Base-by-base conservation (phyloP, 2,329 filamentous ascomycete genomes). In the Ceratocystis cubensis region DNA sequence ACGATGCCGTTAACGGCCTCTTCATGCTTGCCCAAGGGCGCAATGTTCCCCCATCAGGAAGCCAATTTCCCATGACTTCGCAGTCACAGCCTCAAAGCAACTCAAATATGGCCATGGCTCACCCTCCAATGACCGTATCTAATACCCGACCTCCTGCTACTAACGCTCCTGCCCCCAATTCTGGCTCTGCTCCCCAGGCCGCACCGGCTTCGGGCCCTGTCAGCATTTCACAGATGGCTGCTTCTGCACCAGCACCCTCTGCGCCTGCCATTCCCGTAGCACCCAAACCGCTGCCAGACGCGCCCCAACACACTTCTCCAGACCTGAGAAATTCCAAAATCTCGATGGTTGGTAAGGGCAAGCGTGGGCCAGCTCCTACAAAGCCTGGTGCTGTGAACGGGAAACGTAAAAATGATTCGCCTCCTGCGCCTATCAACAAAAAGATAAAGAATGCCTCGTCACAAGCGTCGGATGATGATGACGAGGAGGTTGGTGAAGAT, bases 1-100 rank as follows among this genome's bases (percentile, higher is more conserved):
- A 93, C 72, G 93, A 96, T 77, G 94, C 93, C 56, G 94, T 93
- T 64, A 97, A 96, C 74, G 92, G 94, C 37, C 81, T 99, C 0
- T 95, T 91, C 72, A 88, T 96, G 83, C 81, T 99, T 67, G 92
- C 94, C 0, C 65, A 66, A 50, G 85, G 86, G 82, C 88, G 75
- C 77, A 85, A 77, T 79, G 82, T 74, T 78, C 81, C 73, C 70
- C 82, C 50, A 25, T 46, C 64, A 41, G 28, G 59, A 20, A 37
- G 45, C 22, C 50, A 61, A 22, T 57, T 66, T 41, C n/a, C 46
- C 15, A 64, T 59, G 53, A 25, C 61, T 28, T 50, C 65, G 2
- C 59, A 53, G 46, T 22, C 45, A 5, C 30, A 45, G 33, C 28
- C 46, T 30, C 46, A 20, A 33, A 6, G 41, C 13, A 62, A 20